Percentiles rank a stretch among this genome's conserved stretches.
Conservation (phyloP, 371 early-diverging fungal species). For the Mucor velutinosus region DNA sequence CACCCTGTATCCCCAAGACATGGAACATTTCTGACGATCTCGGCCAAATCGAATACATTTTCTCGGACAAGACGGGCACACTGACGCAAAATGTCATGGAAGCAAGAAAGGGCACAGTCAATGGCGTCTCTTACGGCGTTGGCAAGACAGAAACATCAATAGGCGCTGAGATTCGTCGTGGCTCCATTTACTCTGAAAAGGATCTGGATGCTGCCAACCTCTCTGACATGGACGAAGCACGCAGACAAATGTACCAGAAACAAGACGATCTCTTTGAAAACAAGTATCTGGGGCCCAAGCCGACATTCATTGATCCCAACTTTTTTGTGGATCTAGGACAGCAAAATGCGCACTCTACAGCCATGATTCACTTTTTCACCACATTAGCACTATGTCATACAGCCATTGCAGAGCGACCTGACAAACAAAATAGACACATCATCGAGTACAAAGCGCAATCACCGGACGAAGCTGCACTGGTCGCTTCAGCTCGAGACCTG, state of each 20-base stretch:
- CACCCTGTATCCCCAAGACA: conserved; percentile 81
- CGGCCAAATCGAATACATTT: conserved; percentile 93
- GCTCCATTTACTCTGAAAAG: conserved; percentile 23
- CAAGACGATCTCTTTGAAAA: conserved; percentile 40
- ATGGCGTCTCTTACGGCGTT: conserved; percentile 78
- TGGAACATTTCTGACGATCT: conserved; percentile 87
- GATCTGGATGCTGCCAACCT: conserved; percentile 6
- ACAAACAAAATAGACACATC: conserved; percentile 43
- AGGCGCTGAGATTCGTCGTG: conserved; percentile 48
- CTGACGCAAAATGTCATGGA: conserved; percentile 83
- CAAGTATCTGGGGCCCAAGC: conserved; percentile 38
- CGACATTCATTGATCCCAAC: conserved; percentile 49
- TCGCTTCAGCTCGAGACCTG: conserved; percentile 81
- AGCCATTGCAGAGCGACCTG: conserved; percentile 70
- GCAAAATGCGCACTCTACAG: conserved; percentile 24
- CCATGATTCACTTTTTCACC: conserved; percentile 67
- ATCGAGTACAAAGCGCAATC: conserved; percentile 86
- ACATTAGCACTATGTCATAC: conserved; percentile 93
- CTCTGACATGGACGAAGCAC: conserved; percentile 20
- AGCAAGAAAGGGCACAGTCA: conserved; percentile 78
- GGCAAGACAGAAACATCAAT: conserved; percentile 44
- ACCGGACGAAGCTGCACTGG: conserved; percentile 95
- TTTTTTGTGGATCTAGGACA: conserved; percentile 39
- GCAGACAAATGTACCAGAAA: conserved; percentile 39
- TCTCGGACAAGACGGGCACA: conserved; percentile 94